These are phyloP conservation scores for Ophiostoma ulmi DNA, from an alignment of 2,329 filamentous ascomycete species.

Conservation along the genomic window DNA sequence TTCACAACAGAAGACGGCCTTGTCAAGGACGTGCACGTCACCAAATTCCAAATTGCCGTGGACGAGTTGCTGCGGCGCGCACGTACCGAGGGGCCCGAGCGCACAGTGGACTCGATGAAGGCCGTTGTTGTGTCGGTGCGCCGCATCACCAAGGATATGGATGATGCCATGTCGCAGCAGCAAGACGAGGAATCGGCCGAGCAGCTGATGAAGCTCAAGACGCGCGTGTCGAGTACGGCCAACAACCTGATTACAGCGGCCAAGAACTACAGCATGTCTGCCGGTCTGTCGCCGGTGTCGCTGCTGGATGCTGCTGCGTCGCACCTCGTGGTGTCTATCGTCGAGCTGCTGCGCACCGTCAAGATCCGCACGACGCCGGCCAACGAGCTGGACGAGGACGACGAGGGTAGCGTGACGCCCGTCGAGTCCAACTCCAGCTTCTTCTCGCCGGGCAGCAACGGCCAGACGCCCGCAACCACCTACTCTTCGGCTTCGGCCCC, in stretches of 20 bases:
- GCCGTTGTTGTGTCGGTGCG: conserved; percentile 75
- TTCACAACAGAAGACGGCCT: conserved; percentile 68
- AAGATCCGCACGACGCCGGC: conserved; percentile 75
- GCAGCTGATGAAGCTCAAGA: conserved; percentile 66
- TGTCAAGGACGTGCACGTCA: conserved; percentile 87
- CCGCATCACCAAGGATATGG: conserved; percentile 76
- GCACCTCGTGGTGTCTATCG: conserved; percentile 77
- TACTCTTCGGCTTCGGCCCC: conserved; percentile 31
- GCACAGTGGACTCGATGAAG: conserved; percentile 82
- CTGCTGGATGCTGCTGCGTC: conserved; percentile 88
- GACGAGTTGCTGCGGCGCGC: conserved; percentile 82
- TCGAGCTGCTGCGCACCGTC: conserved; percentile 76
- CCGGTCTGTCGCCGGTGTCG: conserved; percentile 86
- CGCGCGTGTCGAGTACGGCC: conserved; percentile 81
- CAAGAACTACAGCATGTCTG: conserved; percentile 80
- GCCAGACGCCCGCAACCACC: conserved; percentile 29
- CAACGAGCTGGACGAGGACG: conserved; percentile 72
- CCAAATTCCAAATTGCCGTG: conserved; percentile 89
- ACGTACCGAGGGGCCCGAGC: conserved; percentile 65
- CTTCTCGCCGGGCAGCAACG: conserved; percentile 54
- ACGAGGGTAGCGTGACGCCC: conserved; percentile 61
- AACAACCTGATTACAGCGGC: conserved; percentile 94
- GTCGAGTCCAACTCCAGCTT: conserved; percentile 60
- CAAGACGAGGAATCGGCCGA: conserved; percentile 51
- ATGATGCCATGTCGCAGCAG: conserved; percentile 43